These are phyloP conservation scores for Boechera stricta DNA, from an alignment of 345 rosid genomes.

Conservation along the genomic window DNA sequence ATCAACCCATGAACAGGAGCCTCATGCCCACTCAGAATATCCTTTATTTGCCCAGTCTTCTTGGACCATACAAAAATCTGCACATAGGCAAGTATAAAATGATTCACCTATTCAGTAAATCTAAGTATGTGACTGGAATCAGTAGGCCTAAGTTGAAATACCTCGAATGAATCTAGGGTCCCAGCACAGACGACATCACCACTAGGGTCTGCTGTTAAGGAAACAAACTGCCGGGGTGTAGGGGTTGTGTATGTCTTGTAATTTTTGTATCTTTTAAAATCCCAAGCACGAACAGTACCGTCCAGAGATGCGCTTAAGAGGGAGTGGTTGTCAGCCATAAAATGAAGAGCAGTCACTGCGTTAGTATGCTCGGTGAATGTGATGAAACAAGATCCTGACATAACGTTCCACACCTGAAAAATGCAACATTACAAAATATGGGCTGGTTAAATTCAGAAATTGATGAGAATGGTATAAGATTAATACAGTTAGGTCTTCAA, in stretches of 20 bases:
- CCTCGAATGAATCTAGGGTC: slow-evolving; percentile 96
- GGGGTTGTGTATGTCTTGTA: slow-evolving; percentile 96
- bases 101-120: slow-evolving; percentile 8
- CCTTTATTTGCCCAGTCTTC: slow-evolving; percentile 95
- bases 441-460: neutral
- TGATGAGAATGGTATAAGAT: slow-evolving; percentile 10
- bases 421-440: neutral
- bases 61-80: slow-evolving; percentile 99
- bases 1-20: slow-evolving; percentile 96
- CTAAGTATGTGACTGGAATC: neutral
- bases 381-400: slow-evolving; percentile 95
- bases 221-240: slow-evolving; percentile 90
- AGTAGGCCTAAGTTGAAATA: slow-evolving; percentile 36
- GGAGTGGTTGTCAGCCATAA: slow-evolving; percentile 88
- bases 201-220: slow-evolving; percentile 90
- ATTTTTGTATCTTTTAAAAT: slow-evolving; percentile 87
- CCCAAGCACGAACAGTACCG: slow-evolving; percentile 99
- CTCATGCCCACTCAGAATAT: slow-evolving; percentile 93
- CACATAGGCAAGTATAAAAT: slow-evolving; percentile 31
- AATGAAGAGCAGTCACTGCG: slow-evolving; percentile 94
- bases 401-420: slow-evolving; percentile 86
- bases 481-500: neutral
- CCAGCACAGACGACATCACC: slow-evolving; percentile 99
- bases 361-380: slow-evolving; percentile 95
- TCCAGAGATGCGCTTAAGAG: slow-evolving; percentile 94